Base-by-base conservation (phyloP, 2,329 filamentous ascomycete species). In the Alternaria arborescens region DNA sequence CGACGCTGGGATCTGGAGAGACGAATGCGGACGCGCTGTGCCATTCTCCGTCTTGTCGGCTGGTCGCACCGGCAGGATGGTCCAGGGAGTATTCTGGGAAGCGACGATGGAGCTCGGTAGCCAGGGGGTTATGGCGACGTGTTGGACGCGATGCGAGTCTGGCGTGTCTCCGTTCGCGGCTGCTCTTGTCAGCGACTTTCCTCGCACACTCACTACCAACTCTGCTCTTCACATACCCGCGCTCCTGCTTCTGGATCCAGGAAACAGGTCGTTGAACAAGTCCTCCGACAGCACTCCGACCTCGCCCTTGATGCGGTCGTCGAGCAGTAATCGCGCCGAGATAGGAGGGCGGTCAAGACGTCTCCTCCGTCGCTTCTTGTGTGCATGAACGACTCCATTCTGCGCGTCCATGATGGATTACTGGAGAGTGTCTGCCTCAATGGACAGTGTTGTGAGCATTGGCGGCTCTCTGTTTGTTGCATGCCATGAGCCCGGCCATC, bases 241-340 rank as follows among this genome's bases (percentile, higher is more conserved):
- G 24, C 42, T 50, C 30, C 56, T 70, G 48, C 44, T 43, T 36
- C 60, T 70, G 34, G 67, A 61, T 24, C 70, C 75, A 16, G 91
- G 89, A 80, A 96, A 93, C 52, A 98, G 85, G 74, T 96, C 91
- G 47, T 86, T 83, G 72, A 94, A 93, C 52, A 99, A 84, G 78
- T 97, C 93, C 71, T 93, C 90, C 12, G 94, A 97, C 54, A 98
- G 80, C 66, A 95, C 87, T 65, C 93, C 95, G 63, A 94, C 86
- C 75, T 97, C 92, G 54, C 92, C 92, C 79, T 90, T 92, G 71
- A 97, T 85, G 77, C 91, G 90, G 75, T 93, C 91, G 78, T 97
- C 93, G 58, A 97, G 87, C 38, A 96, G 86, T 52, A 98, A 84
- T 59, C 91, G 89, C 58, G 93, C 94, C 60, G 91, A 86, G 60